Evolutionary conservation across 139 green algal genomes (phyloP).

Genomic region (Tetradesmus obliquus): DNA sequence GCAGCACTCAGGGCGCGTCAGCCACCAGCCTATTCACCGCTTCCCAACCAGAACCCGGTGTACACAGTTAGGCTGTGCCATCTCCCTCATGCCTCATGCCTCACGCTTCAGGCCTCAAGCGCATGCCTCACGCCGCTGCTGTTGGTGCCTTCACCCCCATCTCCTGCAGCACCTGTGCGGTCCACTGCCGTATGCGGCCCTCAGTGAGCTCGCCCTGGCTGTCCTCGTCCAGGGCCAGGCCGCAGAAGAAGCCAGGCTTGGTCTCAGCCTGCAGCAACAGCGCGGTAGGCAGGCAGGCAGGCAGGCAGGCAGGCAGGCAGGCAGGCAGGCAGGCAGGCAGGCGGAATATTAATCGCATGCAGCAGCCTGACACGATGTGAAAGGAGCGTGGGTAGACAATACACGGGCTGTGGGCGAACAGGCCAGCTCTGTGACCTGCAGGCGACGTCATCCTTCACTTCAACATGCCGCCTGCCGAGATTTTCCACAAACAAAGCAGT

Average conservation of each 20-base stretch:
- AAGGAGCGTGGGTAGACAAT: too few relatives aligned
- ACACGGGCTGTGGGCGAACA: too few relatives aligned
- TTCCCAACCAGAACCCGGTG: too few relatives aligned
- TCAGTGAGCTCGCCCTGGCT: conserved; percentile 56
- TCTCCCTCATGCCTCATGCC: too few relatives aligned
- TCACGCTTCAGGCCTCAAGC: not conserved
- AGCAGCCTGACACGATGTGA: too few relatives aligned
- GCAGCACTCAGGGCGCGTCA: too few relatives aligned
- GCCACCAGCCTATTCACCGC: too few relatives aligned
- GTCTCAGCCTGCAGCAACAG: conserved; percentile 36
- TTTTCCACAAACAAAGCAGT: too few relatives aligned
- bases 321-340: conserved; percentile 6
- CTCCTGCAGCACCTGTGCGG: conserved; percentile 24
- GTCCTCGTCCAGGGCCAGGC: conserved; percentile 53
- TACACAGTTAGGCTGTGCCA: too few relatives aligned
- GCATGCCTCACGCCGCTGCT: not conserved
- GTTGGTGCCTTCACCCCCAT: conserved; percentile 26
- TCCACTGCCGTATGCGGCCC: conserved; percentile 32
- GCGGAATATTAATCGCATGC: not conserved
- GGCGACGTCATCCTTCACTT: too few relatives aligned
- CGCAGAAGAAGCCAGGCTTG: conserved; percentile 52
- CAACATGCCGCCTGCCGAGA: too few relatives aligned
- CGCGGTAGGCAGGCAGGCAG: not conserved
- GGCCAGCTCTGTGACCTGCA: too few relatives aligned
- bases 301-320: conserved; percentile 11